Conservation (phyloP, 805 yeast genomes). For the Wickerhamiella azymoides region DNA sequence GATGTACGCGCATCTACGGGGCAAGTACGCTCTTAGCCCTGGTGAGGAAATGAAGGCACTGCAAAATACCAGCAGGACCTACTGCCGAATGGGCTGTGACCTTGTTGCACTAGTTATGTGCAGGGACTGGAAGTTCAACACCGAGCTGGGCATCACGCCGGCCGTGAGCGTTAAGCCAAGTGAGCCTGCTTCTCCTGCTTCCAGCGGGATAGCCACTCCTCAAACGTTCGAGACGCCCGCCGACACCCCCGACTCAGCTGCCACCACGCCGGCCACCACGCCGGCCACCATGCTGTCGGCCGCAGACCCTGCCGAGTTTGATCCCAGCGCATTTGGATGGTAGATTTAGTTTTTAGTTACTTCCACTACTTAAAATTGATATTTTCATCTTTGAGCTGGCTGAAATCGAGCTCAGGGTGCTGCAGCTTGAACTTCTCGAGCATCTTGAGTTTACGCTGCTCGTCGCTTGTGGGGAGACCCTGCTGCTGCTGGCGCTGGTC, state of each 20-base stretch:
- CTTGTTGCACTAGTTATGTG: constrained; percentile 50
- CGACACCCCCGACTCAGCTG: constrained; percentile 11
- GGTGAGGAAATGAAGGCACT: constrained; percentile 55
- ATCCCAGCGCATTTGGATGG: constrained; percentile 59
- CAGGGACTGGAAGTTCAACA: constrained; percentile 50
- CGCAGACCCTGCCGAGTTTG: constrained; percentile 32
- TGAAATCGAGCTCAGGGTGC: constrained; percentile 34
- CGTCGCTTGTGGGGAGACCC: constrained; percentile 29
- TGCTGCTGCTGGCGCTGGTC: constrained; percentile 31
- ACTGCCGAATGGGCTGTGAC: constrained; percentile 86
- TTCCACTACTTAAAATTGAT: constrained; percentile 3
- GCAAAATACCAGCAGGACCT: constrained; percentile 48
- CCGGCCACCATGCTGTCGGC: constrained; percentile 18
- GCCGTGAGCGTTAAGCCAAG: constrained; percentile 1
- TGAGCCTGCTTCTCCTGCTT: background rate
- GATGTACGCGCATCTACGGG: constrained; percentile 49
- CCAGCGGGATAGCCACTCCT: background rate
- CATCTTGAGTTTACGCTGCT: constrained; percentile 23
- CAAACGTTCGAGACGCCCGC: background rate
- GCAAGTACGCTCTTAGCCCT: constrained; percentile 35
- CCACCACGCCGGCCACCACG: constrained; percentile 42
- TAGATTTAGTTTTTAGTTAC: no score
- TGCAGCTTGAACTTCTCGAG: constrained; percentile 29
- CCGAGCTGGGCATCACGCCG: background rate
- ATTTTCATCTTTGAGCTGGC: constrained; percentile 22